Conservation (phyloP, 2,329 filamentous ascomycete genomes). For the Bimuria novae-zelandiae region DNA sequence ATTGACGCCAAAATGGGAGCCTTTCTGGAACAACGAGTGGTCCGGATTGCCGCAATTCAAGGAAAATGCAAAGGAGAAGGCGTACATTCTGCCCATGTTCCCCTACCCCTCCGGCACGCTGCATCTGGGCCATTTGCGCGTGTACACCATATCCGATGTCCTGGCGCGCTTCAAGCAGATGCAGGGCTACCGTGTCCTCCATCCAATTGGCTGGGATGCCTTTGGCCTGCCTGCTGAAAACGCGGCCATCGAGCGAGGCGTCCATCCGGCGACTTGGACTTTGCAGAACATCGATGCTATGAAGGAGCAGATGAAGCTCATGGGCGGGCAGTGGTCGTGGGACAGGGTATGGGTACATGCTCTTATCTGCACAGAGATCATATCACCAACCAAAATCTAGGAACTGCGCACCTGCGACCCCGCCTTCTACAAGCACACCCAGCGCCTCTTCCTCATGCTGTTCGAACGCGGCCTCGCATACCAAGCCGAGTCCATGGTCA, state of each 20-base stretch:
- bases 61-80: constrained; percentile 43
- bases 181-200: constrained; percentile 73
- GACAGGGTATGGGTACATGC: constrained; percentile 60
- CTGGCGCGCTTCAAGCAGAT: constrained; percentile 76
- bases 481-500: constrained; percentile 81
- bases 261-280: constrained; percentile 81
- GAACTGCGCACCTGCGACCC: constrained; percentile 85
- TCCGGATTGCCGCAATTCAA: constrained; percentile 16
- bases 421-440: constrained; percentile 86
- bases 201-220: constrained; percentile 95
- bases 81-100: constrained; percentile 88
- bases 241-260: constrained; percentile 80
- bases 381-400: constrained; percentile 50
- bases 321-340: constrained; percentile 88
- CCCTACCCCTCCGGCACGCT: constrained; percentile 87
- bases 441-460: constrained; percentile 80
- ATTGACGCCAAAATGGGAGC: constrained; percentile 57
- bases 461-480: constrained; percentile 77
- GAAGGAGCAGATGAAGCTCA: constrained; percentile 77
- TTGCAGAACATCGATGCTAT: constrained; percentile 78
- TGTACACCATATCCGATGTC: constrained; percentile 90
- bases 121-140: constrained; percentile 84
- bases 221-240: constrained; percentile 92
- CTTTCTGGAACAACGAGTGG: constrained; percentile 48
- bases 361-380: constrained; percentile 5